Evolutionary conservation across 495 filamentous ascomycete species (phyloP).

Genomic region (Daldinia concentrica): DNA sequence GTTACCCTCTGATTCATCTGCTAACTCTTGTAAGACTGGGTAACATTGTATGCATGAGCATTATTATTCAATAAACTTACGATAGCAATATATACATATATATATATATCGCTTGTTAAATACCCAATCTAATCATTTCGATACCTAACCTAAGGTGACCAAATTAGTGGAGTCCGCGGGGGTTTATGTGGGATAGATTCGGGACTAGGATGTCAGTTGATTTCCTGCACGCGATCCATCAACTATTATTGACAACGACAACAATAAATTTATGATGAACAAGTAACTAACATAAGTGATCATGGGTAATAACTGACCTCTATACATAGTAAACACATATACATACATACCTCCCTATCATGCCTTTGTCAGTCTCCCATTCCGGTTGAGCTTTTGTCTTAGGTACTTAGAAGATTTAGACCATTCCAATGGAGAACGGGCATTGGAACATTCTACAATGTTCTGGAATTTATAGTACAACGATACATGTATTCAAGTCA

Average conservation of each 20-base stretch:
- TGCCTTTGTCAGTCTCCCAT: constrained; percentile 7
- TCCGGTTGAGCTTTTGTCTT: constrained; percentile 21
- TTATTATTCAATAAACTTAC: no score
- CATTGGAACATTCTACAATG: constrained; percentile 11
- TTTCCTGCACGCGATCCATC: background rate
- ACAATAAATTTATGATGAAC: no score
- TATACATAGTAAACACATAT: background rate
- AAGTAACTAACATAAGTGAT: no score
- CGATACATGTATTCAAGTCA: no score
- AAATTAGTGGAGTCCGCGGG: constrained; percentile 22
- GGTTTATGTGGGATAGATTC: constrained; percentile 1
- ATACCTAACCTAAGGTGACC: constrained; percentile 21
- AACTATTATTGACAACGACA: no score
- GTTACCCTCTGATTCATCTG: no score
- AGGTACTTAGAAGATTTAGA: background rate
- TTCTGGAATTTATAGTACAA: constrained; percentile 23
- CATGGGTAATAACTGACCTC: background rate
- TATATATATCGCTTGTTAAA: no score
- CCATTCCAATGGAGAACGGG: background rate
- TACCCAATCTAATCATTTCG: constrained; percentile 6
- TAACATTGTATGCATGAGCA: no score
- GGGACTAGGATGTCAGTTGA: background rate
- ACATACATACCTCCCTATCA: background rate
- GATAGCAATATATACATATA: no score
- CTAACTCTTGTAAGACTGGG: no score